Base-by-base conservation (phyloP, 2,329 filamentous ascomycete species). In the Monosporascus sp. region DNA sequence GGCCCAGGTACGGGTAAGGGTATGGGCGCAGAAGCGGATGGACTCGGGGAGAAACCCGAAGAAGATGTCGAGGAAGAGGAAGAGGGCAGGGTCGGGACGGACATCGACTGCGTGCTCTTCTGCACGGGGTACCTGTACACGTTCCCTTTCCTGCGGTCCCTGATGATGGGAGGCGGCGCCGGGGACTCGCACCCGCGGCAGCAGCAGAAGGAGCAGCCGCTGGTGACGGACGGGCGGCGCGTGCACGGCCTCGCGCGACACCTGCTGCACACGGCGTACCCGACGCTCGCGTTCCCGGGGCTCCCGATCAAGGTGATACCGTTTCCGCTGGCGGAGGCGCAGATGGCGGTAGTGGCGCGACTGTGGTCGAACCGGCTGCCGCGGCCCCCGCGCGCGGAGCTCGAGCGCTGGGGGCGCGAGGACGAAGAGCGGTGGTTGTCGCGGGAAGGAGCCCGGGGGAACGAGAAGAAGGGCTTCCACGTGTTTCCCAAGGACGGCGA, bases 71-170 rank as follows among this genome's bases (percentile, higher is more conserved):
- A 20, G 22, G 40, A 61, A 64, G 71, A 3, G 63, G 80, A 24
- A 47, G 80, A 90, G 61, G 87, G 86, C 1, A 76, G 76, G 0
- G 65, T 86, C 9, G 88, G 91, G 64, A 72, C 73, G 3, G 74
- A 85, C 36, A 71, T 97, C 52, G 92, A 97, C 64, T 81, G 83
- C 1, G 74, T 97, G 6, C 68, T 97, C 27, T 97, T 93, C 70
- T 92, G 90, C 68, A 97, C 93, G 0, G 93, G 93, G 0, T 97
- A 95, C 64, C 82, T 96, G 53, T 96, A 90, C 71, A 85, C 86
- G 5, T 88, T 88, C 54, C 91, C 91, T 0, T 97, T 96, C 64
- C 67, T 87, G 5, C 66, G 68, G 14, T 66, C 71, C 2, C 59
- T 81, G 5, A 34, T 34, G 31, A 34, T 34, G 31, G 31, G 31